Evolutionary conservation across 169 alveolate genomes (phyloP), one percentile per base, ranked within the genome.

Genomic region (Plasmodium relictum): DNA sequence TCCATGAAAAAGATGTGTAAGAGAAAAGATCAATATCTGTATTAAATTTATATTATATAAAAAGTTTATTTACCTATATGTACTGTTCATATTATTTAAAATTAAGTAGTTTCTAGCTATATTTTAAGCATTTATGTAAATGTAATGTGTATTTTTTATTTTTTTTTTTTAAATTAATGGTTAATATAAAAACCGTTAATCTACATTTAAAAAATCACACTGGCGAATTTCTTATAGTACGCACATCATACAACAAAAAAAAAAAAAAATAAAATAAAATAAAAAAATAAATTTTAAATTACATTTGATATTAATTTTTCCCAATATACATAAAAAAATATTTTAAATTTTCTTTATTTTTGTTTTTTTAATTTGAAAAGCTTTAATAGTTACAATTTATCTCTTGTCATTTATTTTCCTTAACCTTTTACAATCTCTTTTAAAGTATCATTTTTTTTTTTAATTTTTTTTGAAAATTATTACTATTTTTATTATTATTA

Each of bases 41-140:
- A 50, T 37, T 54, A 16, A 18, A 16, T 20, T 18, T 22, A 20
- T 31, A 62, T 24, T 61, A 58, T 22, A 61, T n/a, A 20, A 74
- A 5, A 74, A 10, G 18, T 37, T 26, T 58, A 20, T 20, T 65
- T 61, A 39, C 3, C 18, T 18, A 39, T 58, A 31, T 59, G 44
- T 37, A 74, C 88, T 74, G 73, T 37, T 74, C 88, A 62, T 65
- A 31, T 22, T 59, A 37, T 74, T 74, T 59, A 20, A 6, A 59
- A 73, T 7, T 6, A 59, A 6, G 58, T 50, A 26, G 22, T 54
- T 63, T 63, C 58, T 74, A 65, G 24, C 16, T 16, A 58, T 37
- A 20, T 48, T 59, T 74, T 68, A 39, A 16, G 31, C 20, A 50
- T 74, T 39, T 10, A 37, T 26, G 63, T 39, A 42, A 31, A 59